Evolutionary conservation across 108 stramenopile genomes (phyloP).

Genomic region (Conticribra weissflogii): DNA sequence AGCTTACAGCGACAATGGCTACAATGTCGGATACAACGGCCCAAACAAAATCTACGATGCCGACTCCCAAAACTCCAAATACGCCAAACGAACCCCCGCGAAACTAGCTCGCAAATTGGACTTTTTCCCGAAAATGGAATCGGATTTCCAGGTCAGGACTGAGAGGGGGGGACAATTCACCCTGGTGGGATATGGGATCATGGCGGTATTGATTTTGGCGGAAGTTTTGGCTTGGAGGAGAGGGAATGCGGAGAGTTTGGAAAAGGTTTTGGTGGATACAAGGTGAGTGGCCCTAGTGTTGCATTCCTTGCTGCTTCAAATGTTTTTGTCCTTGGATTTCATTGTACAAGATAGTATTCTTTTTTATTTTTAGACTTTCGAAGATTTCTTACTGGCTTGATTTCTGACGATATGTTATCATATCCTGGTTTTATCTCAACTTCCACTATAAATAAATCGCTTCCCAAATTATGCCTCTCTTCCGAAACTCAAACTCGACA

Average conservation of each 20-base stretch:
- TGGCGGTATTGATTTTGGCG: conserved; percentile 60
- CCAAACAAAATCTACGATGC: conserved; percentile 5
- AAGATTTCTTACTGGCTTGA: too few relatives aligned
- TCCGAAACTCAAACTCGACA: too few relatives aligned
- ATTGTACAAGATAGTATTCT: conserved; percentile 22
- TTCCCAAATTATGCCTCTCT: too few relatives aligned
- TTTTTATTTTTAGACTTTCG: neutral
- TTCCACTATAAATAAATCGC: too few relatives aligned
- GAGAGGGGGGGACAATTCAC: conserved; percentile 68
- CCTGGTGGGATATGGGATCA: conserved; percentile 57
- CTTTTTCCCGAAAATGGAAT: conserved; percentile 85
- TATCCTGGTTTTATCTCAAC: too few relatives aligned
- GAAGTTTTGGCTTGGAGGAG: conserved; percentile 58
- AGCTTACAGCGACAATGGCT: too few relatives aligned
- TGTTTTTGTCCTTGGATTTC: neutral
- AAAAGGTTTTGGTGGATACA: conserved; percentile 80
- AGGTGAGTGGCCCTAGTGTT: conserved; percentile 19
- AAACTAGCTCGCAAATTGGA: conserved; percentile 60
- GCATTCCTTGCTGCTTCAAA: neutral
- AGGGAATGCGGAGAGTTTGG: conserved; percentile 54
- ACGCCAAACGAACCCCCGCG: conserved; percentile 25
- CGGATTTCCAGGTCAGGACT: conserved; percentile 74
- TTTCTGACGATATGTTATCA: too few relatives aligned
- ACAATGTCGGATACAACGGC: conserved; percentile 16
- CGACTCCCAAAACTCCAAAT: conserved; percentile 22